A percentile compares a stretch with the other conserved stretches of the same genome.
These are phyloP conservation scores for Fraxinus angustifolia DNA, from an alignment of 305 asterid species.

Conservation along the genomic window DNA sequence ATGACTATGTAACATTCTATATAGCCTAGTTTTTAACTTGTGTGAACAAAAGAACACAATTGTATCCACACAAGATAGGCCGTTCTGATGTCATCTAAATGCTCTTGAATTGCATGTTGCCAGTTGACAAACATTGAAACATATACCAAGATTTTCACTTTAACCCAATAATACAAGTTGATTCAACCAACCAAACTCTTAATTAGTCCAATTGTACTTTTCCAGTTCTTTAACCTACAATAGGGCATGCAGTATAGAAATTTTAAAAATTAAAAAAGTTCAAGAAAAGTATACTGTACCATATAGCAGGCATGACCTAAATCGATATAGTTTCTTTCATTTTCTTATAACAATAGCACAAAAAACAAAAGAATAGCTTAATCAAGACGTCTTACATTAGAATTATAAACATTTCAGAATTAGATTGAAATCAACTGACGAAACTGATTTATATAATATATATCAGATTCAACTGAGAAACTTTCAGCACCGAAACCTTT, in stretches of 20 bases:
- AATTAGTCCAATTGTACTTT: background rate
- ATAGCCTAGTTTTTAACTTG: background rate
- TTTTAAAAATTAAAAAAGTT: background rate
- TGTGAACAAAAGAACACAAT: background rate
- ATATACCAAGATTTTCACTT: background rate
- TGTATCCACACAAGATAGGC: background rate
- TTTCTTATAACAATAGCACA: background rate
- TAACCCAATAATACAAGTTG: background rate
- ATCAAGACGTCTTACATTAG: background rate
- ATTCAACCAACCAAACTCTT: background rate
- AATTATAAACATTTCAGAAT: background rate
- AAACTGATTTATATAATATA: background rate
- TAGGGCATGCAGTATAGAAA: background rate
- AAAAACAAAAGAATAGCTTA: background rate
- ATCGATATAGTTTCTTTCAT: background rate
- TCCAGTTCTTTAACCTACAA: background rate
- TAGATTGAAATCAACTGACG: background rate
- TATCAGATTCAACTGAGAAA: background rate
- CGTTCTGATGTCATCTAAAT: background rate
- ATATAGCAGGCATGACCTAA: background rate
- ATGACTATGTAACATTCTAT: background rate
- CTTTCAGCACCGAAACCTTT: background rate
- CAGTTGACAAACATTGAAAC: background rate
- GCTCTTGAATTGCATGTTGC: background rate
- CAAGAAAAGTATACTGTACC: background rate